Evolutionary conservation across 2,329 filamentous ascomycete species (phyloP), one percentile per base, ranked within the genome.

Genomic region (Beauveria caledonica): DNA sequence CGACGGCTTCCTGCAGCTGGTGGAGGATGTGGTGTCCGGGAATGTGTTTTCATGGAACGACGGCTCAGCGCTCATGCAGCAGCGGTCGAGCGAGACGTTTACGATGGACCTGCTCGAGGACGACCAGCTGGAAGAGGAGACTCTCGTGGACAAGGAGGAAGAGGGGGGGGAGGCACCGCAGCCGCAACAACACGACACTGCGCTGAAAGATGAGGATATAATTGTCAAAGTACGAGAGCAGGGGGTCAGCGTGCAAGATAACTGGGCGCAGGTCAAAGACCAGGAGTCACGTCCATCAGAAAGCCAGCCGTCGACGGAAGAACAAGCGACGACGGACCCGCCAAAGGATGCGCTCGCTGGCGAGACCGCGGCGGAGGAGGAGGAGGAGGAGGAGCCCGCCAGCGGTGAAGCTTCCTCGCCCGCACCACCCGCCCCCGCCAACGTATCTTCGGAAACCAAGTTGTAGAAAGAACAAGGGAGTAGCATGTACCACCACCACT

Each of bases 11-110:
- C 54, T 73, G 25, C 57, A 66, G 25, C 63, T 69, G 2, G 72
- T 70, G 1, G 62, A 71, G 25, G 68, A 69, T 1, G 53, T 73
- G 3, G 73, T 70, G 1, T 61, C 55, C 6, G 73, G 71, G 0
- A 62, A 66, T 36, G 66, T 67, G 54, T 74, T 75, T 62, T 68
- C 73, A 1, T 75, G 73, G 73, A 60, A 67, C n/a, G 64, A 70
- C 19, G 72, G 61, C n/a, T 61, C 68, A 62, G 63, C 65, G 50
- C 62, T 66, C 9, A 65, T 71, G 62, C 67, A 68, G 63, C 61
- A 64, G 29, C 64, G 64, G 2, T 65, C 66, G 27, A 63, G 63
- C 5, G 70, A 72, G 29, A 65, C 68, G 51, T 67, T 67, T 51
- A 68, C 61, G 45, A 65, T 66, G 60, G 62, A 71, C 56, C 63